Base-by-base conservation (phyloP, 495 filamentous ascomycete species). In the Penicillium verhagenii region DNA sequence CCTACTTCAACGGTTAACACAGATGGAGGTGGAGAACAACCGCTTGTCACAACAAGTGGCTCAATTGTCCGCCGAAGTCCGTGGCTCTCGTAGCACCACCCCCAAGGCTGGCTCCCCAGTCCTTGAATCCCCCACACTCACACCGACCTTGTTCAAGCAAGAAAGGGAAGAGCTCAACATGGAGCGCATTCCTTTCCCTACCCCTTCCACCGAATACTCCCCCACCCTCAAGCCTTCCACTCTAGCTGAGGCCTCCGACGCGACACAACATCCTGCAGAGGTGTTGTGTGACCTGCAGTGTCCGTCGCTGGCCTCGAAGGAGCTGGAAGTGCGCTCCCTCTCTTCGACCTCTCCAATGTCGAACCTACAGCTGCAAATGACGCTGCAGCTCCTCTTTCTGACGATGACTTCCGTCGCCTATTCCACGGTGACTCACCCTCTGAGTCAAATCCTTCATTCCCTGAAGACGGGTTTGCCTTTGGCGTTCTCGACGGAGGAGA, bases 261-360 rank as follows among this genome's bases (percentile, higher is more conserved):
- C 82, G 94, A 92, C 92, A 97, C 93, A 96, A 96, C 93, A 96
- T 96, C 90, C 94, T 96, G 94, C 94, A 80, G 93, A 82, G 91
- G 86, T 96, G 92, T 96, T 97, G 93, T 97, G 90, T 81, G 94
- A 93, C 94, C 94, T 96, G 94, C 94, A 87, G 94, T 98, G 94
- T 97, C 94, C 84, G 86, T 92, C 86, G 82, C 79, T 73, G 77
- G 80, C 78, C 76, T 80, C 86, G 82, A 83, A 71, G 78, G 73
- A 72, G 65, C 66, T 58, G 78, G 71, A 68, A 70, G 70, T 71
- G 71, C 79, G 70, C 64, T 80, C 74, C 68, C 75, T 66, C 73
- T 79, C 68, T 77, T 82, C 71, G 71, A 80, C 71, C 70, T 81
- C 75, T 47, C 73, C 72, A 64, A 68, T 74, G 57, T 71, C 75